Evolutionary conservation across 2,329 filamentous ascomycete species (phyloP), one percentile per base, ranked within the genome.

Genomic region (Aspergillus sojae): DNA sequence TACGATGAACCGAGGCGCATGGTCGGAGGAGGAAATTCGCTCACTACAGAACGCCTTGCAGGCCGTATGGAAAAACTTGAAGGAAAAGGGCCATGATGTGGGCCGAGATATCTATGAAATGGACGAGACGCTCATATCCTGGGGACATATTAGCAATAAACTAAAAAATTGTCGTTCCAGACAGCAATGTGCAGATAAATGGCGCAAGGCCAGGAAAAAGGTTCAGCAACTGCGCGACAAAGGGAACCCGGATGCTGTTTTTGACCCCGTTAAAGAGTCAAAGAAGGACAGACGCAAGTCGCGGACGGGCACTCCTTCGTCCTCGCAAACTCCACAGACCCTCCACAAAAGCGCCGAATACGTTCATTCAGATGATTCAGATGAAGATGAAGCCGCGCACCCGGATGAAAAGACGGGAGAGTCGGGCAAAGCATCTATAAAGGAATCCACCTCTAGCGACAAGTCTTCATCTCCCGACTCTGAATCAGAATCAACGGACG

Each of bases 111-210:
- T 77, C 21, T 78, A 78, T 56, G 76, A 76, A 56, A 72, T 78
- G 67, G 70, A 74, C 19, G 77, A 78, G 19, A 68, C 65, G 4
- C 55, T 71, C 28, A 64, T 79, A 30, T 56, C 64, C 12, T 79
- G 77, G 77, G 73, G 75, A 6, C 53, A 59, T 14, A 65, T 79
- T 14, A 78, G 77, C 60, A 57, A 74, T 43, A 54, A 48, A 3
- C 70, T 79, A 53, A 43, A 66, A 0, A 68, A 78, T 57, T 62
- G 61, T 19, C 74, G 77, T 7, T 77, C 77, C n/a, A 70, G 77
- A 54, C 76, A 79, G 45, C 77, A 79, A 63, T 77, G 76, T 48
- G 75, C 76, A 16, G 77, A 79, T 62, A 78, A 76, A 63, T 79
- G 75, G 75, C 76, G 77, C 55, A 78, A 77, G 57, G 62, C 77